Base-by-base conservation (phyloP, 31 red algal genomes). In the Porphyra umbilicalis region DNA sequence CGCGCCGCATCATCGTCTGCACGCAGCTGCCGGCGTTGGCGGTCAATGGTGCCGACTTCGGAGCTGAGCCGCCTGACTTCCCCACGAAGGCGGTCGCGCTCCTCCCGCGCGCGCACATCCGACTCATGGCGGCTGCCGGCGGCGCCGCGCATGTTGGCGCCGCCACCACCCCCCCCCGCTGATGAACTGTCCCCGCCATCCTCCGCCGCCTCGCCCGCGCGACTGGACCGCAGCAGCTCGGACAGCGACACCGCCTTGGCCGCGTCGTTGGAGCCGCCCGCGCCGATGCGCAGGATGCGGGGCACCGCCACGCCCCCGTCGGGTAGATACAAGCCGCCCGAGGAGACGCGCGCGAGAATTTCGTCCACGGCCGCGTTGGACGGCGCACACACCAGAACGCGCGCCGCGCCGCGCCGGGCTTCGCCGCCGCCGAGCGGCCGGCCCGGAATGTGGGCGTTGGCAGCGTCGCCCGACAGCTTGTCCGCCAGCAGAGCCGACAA, bases 281-380 rank as follows among this genome's bases (percentile, higher is more conserved):
- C 77, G 42, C 94, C 94, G 38, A 96, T 39, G 42, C 94, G 89
- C 35, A 96, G 82, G 30, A 92, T 76, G 68, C 82, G 32, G 4
- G 94, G 94, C 32, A 67, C 75, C 36, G 88, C 88, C 30, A 76
- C 84, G 71, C 33, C 37, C 32, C 83, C 85, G 20, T 35, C 78
- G 25, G 84, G 77, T 8, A 84, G 78, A 0, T 68, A 33, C 38
- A 96, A 84, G 18, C 94, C 89, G 16, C 89, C 80, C 25, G 79
- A 81, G 34, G 90, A 80, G 16, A 94, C 81, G 30, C 92, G 92
- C 8, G 76, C 68, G 78, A 94, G 85, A 39, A 95, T 67, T 83
- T 95, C 89, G 86, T 96, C 94, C 3, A 96, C 91, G 34, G 94
- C 94, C 18, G 88, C 88, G 83, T 96, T 96, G 44, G 87, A 90